Percentiles rank a stretch among this genome's conserved stretches.
Evolutionary conservation across 345 rosid genomes (phyloP).

Genomic region (Combretum micranthum): DNA sequence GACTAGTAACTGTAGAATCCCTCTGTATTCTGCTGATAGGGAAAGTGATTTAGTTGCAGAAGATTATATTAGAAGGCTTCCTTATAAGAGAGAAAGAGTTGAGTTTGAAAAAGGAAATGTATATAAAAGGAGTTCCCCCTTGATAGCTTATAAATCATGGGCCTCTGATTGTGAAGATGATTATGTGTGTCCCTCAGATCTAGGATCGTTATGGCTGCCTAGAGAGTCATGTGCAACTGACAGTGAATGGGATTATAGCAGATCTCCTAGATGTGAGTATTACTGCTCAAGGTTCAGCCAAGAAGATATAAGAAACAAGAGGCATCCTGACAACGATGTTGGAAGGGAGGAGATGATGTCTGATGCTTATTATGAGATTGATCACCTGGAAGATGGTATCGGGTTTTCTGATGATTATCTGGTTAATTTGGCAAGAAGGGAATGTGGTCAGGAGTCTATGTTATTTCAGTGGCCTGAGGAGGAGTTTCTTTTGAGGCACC

Average conservation of each 20-base stretch:
- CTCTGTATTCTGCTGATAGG: no score
- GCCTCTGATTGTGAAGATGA: slow-evolving; percentile 23
- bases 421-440: slow-evolving; percentile 19
- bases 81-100: slow-evolving; percentile 23
- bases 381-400: slow-evolving; percentile 12
- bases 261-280: slow-evolving; percentile 12
- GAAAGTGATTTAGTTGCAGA: no score
- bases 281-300: slow-evolving; percentile 15
- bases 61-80: slow-evolving; percentile 12
- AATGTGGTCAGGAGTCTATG: slow-evolving; percentile 16
- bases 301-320: slow-evolving; percentile 14
- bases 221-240: slow-evolving; percentile 20
- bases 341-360: slow-evolving; percentile 12
- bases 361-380: not conserved
- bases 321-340: slow-evolving; percentile 17
- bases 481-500: slow-evolving; percentile 26
- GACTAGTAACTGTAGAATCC: no score
- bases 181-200: slow-evolving; percentile 13
- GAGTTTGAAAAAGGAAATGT: slow-evolving; percentile 25
- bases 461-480: slow-evolving; percentile 11
- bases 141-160: slow-evolving; percentile 19
- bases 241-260: slow-evolving; percentile 20
- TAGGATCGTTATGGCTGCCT: slow-evolving; percentile 14
- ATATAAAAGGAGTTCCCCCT: slow-evolving; percentile 15
- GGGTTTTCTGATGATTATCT: slow-evolving; percentile 15